Evolutionary conservation across 2,329 filamentous ascomycete species (phyloP).

Genomic region (Fusarium tricinctum): DNA sequence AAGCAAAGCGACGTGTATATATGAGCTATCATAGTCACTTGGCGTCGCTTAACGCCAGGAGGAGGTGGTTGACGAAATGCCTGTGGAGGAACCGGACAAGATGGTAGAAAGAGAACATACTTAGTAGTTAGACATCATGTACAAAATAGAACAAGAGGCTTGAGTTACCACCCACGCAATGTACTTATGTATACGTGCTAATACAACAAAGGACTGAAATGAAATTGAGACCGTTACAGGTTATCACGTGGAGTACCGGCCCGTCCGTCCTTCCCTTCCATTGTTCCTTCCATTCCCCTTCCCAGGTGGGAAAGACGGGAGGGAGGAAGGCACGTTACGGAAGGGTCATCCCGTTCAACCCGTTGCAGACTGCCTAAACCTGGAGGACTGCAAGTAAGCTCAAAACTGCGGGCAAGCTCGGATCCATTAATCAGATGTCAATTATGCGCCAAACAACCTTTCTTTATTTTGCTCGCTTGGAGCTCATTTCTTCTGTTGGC

Average conservation of each 20-base stretch:
- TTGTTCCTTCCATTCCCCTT: slow-evolving; percentile 31
- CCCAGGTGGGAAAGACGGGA: slow-evolving; percentile 23
- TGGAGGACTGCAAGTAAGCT: slow-evolving; percentile 28
- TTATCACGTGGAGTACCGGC: slow-evolving; percentile 41
- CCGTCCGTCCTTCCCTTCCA: slow-evolving; percentile 22
- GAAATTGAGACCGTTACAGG: slow-evolving; percentile 12
- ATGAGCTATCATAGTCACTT: slow-evolving; percentile 30
- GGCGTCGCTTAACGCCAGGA: slow-evolving; percentile 11
- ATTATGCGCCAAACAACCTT: slow-evolving; percentile 18
- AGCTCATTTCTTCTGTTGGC: slow-evolving; percentile 17
- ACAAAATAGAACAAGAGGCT: neutral
- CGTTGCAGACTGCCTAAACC: slow-evolving; percentile 12
- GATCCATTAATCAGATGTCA: slow-evolving; percentile 32
- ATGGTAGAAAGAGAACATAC: slow-evolving; percentile 3
- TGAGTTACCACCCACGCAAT: neutral
- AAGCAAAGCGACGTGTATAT: slow-evolving; percentile 22
- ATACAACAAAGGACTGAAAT: neutral
- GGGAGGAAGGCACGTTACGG: slow-evolving; percentile 15
- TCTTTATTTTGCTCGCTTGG: neutral
- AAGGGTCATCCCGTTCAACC: slow-evolving; percentile 7
- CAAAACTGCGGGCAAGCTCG: slow-evolving; percentile 34
- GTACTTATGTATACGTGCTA: neutral
- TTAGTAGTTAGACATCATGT: slow-evolving; percentile 18
- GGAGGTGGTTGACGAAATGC: slow-evolving; percentile 1
- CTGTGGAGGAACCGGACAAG: slow-evolving; percentile 2